Evolutionary conservation across 352 stramenopile genomes (phyloP).

Genomic region (Globisporangium parvum): DNA sequence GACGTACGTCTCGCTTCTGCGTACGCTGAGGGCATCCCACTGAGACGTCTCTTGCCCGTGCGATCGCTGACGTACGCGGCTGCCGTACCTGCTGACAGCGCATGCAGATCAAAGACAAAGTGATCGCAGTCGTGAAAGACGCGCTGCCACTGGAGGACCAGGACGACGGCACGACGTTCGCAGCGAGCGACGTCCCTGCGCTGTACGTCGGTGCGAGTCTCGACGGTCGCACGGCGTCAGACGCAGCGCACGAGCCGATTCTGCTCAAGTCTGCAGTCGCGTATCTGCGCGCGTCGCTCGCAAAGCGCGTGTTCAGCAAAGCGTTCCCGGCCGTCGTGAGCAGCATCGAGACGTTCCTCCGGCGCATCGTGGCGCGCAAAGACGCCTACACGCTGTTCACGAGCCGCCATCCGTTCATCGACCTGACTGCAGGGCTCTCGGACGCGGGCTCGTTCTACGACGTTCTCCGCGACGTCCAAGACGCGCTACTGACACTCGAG

Average conservation of each 20-base stretch:
- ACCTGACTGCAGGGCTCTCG: constrained; percentile 20
- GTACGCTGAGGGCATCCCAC: no score
- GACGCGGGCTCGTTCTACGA: constrained; percentile 52
- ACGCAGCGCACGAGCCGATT: constrained; percentile 40
- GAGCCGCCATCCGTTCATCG: constrained; percentile 44
- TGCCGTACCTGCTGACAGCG: constrained; percentile 13
- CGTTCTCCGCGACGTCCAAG: constrained; percentile 45
- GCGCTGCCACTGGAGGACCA: constrained; percentile 34
- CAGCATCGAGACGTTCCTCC: constrained; percentile 48
- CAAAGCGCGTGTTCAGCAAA: constrained; percentile 40
- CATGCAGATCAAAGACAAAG: constrained; percentile 68
- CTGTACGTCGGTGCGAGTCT: constrained; percentile 47
- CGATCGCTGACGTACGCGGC: neutral
- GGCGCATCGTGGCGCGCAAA: constrained; percentile 27
- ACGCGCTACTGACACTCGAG: constrained; percentile 38
- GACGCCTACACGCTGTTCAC: constrained; percentile 33
- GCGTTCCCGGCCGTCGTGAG: constrained; percentile 48
- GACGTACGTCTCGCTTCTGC: constrained; percentile 22
- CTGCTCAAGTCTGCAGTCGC: constrained; percentile 53
- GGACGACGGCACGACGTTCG: constrained; percentile 19
- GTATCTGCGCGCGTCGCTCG: constrained; percentile 46
- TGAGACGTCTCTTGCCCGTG: neutral
- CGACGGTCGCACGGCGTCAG: constrained; percentile 51
- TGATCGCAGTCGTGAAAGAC: constrained; percentile 55
- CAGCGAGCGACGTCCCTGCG: constrained; percentile 40